Conservation (phyloP, 441 rosid genomes). For the Melastoma candidum region DNA sequence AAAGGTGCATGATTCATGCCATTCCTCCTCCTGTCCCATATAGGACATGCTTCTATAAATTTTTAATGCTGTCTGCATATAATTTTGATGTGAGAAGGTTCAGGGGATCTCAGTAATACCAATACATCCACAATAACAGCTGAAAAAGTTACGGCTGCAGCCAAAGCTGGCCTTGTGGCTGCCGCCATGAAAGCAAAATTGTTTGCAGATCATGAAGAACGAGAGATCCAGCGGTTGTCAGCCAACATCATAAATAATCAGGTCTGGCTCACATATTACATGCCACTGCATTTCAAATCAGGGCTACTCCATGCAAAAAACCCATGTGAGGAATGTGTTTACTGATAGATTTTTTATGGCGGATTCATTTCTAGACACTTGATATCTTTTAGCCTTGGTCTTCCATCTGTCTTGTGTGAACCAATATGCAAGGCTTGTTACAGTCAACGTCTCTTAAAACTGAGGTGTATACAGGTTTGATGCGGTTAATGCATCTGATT, state of each 20-base stretch:
- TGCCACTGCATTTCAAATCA: no score
- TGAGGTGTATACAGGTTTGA: no score
- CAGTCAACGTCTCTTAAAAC: no score
- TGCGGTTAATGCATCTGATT: no score
- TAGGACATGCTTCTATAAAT: constrained; percentile 1
- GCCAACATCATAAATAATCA: constrained; percentile 91
- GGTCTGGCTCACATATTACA: constrained; percentile 25
- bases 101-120: constrained; percentile 38
- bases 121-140: constrained; percentile 36
- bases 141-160: constrained; percentile 69
- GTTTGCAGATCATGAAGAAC: constrained; percentile 97
- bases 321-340: no score
- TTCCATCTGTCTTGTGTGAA: no score
- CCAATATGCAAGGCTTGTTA: no score
- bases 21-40: constrained; percentile 4
- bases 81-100: constrained; percentile 23
- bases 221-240: constrained; percentile 93
- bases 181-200: constrained; percentile 90
- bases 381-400: no score
- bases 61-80: constrained; percentile 24
- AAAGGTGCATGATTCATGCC: constrained; percentile 29
- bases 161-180: constrained; percentile 79
- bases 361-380: no score
- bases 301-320: no score
- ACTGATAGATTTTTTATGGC: no score